A percentile compares a stretch with the other conserved stretches of the same genome.
Conservation (phyloP, 306 rosid species). For the Glycyrrhiza uralensis region DNA sequence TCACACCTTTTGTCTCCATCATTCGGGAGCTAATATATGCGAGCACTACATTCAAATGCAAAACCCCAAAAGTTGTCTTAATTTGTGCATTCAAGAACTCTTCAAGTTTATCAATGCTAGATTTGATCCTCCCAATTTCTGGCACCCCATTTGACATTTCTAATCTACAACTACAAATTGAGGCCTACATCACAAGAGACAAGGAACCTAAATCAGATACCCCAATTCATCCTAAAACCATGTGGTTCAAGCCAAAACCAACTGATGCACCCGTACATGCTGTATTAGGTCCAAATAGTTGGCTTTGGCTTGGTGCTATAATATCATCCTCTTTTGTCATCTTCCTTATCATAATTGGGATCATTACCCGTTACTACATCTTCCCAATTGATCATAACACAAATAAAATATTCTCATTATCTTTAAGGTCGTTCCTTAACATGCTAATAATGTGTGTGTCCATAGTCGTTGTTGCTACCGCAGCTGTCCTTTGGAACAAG, state of each 20-base stretch:
- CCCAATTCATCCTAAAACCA: neutral
- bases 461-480: conserved; percentile 39
- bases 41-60: conserved; percentile 28
- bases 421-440: conserved; percentile 37
- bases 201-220: conserved; percentile 26
- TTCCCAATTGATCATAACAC: conserved; percentile 67
- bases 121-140: conserved; percentile 57
- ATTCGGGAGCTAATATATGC: conserved; percentile 50
- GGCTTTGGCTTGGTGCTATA: conserved; percentile 77
- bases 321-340: conserved; percentile 57
- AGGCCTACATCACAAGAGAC: conserved; percentile 67
- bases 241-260: conserved; percentile 49
- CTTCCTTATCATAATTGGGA: conserved; percentile 51
- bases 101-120: conserved; percentile 51
- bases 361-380: conserved; percentile 53
- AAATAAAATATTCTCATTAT: conserved; percentile 31
- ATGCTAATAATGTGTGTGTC: conserved; percentile 52
- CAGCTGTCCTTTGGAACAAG: conserved; percentile 52
- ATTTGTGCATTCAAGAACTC: conserved; percentile 53
- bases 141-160: conserved; percentile 38
- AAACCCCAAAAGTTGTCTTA: conserved; percentile 54
- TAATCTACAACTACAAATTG: conserved; percentile 49
- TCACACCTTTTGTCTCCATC: conserved; percentile 80
- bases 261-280: conserved; percentile 52
- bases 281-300: conserved; percentile 52